Evolutionary conservation across 805 yeast genomes (phyloP).

Genomic region (Yarrowia keelungensis): DNA sequence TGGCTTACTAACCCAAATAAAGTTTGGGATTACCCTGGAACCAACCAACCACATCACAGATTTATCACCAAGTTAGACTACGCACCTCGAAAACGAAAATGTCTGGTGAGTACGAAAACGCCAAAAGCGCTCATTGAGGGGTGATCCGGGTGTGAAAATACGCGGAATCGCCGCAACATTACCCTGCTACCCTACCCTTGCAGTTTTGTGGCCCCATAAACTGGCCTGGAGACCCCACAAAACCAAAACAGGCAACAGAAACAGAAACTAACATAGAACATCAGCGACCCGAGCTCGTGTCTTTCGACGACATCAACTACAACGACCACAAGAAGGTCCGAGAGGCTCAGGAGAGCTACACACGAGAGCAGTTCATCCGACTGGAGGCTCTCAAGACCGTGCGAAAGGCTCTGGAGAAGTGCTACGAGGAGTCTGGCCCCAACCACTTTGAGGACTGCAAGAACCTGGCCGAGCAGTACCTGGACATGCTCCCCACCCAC

Average conservation of each 20-base stretch:
- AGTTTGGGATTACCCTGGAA: slow-evolving; percentile 1
- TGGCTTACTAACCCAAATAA: background rate
- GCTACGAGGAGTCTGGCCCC: slow-evolving; percentile 66
- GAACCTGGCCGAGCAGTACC: slow-evolving; percentile 69
- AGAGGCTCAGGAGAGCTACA: slow-evolving; percentile 75
- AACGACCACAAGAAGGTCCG: slow-evolving; percentile 66
- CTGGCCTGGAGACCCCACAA: background rate
- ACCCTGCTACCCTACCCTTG: background rate
- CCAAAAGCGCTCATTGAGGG: background rate
- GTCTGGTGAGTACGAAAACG: slow-evolving; percentile 35
- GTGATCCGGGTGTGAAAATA: background rate
- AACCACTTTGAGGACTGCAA: slow-evolving; percentile 82
- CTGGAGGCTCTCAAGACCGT: slow-evolving; percentile 69
- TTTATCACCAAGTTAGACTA: slow-evolving; percentile 36
- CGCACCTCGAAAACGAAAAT: slow-evolving; percentile 34
- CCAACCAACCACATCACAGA: slow-evolving; percentile 38
- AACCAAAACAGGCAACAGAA: background rate
- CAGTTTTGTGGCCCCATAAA: too few relatives aligned
- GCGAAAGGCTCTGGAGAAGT: slow-evolving; percentile 76
- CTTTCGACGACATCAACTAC: slow-evolving; percentile 84
- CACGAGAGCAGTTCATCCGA: slow-evolving; percentile 82
- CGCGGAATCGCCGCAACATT: background rate
- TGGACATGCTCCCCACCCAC: slow-evolving; percentile 75
- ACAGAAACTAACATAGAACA: slow-evolving; percentile 43
- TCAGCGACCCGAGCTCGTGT: slow-evolving; percentile 67